phyloP scores from a whole-genome alignment of 805 yeast genomes.

The Metschnikowia sp. region DNA sequence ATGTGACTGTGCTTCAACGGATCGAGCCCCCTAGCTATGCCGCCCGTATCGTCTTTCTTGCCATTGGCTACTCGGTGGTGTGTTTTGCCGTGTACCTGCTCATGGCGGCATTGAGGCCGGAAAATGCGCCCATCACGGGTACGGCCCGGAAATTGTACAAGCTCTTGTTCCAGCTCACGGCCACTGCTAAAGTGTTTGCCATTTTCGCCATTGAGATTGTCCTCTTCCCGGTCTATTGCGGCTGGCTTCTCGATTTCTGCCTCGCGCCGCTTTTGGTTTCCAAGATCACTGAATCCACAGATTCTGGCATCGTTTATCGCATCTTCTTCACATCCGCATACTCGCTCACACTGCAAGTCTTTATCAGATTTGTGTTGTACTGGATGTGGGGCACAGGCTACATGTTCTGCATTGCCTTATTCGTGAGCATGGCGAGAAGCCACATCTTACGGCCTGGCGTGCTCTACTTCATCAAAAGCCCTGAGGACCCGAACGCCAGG shows the following conservation, averaged over 20 bases:
- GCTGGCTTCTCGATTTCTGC: constrained; percentile 69
- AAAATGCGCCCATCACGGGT: constrained; percentile 47
- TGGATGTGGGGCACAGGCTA: constrained; percentile 81
- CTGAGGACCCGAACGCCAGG: constrained; percentile 88
- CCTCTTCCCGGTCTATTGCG: constrained; percentile 86
- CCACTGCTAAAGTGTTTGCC: constrained; percentile 70
- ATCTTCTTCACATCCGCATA: constrained; percentile 23
- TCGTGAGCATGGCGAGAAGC: constrained; percentile 77
- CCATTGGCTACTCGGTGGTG: constrained; percentile 32
- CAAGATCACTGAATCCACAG: neutral
- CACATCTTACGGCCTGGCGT: constrained; percentile 82
- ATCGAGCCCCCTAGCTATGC: constrained; percentile 27
- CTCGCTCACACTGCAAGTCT: constrained; percentile 19
- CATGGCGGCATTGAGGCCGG: constrained; percentile 30
- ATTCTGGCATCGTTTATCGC: constrained; percentile 12
- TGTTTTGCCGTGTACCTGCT: constrained; percentile 23
- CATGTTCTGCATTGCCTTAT: constrained; percentile 84
- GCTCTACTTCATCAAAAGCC: constrained; percentile 85
- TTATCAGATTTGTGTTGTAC: constrained; percentile 23
- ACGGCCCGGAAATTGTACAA: constrained; percentile 49
- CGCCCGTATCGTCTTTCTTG: constrained; percentile 37
- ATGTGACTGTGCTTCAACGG: constrained; percentile 2
- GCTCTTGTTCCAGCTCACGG: constrained; percentile 49
- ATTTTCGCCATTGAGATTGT: constrained; percentile 76
- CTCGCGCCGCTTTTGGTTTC: constrained; percentile 50